Base-by-base conservation (phyloP, 257 asterid species). In the Linderniella brevidens region DNA sequence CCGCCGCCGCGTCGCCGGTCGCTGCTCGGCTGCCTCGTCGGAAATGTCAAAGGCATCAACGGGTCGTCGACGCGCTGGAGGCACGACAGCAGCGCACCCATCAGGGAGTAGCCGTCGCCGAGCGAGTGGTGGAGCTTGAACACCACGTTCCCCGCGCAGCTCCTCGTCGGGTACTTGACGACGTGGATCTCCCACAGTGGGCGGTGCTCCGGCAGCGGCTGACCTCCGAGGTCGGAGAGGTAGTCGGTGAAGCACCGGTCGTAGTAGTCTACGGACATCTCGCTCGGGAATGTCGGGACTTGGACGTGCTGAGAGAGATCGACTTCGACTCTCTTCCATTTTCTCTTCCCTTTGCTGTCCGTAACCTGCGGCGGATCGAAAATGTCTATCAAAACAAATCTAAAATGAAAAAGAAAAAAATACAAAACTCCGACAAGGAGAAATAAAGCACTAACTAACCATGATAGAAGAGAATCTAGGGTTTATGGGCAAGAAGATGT, bases 61-160 rank as follows among this genome's bases (percentile, higher is more conserved):
- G 93, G 92, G 32, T 79, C 45, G 10, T 82, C 87, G 0, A 69
- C 77, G 29, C 94, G 46, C 35, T 71, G 69, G 42, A 79, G 42
- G 60, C 87, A 79, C 4, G 94, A 82, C 17, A 82, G 78, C 17
- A 82, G 84, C 13, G 87, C 92, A 9, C 94, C 94, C 87, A 79
- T 76, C 0, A 82, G 54, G 0, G 94, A 76, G 59, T 56, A 82
- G 47, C 94, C 92, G 47, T 82, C 94, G 4, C 87, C 94, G 4
- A 82, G 72, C 1, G 94, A 52, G 41, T 82, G 94, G 46, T 82
- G 92, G 11, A 82, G 85, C 45, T 68, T 79, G 61, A 82, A 79
- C 1, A 72, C 47, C 0, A 74, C 0, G 37, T 19, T 65, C 7
- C 85, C 81, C 0, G 69, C 76, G 0, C 85, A 69, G 16, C 52